Evolutionary conservation across 2,329 filamentous ascomycete genomes (phyloP).

Genomic region (Hysterium pulicare): DNA sequence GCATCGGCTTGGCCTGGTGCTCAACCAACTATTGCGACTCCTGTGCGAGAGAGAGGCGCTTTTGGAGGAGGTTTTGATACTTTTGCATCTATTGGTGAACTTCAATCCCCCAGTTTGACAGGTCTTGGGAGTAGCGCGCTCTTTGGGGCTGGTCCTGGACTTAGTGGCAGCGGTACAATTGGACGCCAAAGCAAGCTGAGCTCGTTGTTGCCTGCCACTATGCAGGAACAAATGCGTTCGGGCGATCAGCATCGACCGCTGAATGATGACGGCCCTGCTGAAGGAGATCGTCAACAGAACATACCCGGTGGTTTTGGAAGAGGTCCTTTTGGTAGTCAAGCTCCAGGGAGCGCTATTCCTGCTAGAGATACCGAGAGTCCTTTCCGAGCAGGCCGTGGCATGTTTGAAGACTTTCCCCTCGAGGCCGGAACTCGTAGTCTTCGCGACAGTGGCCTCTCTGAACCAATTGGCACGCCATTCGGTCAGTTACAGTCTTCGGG

Average conservation of each 20-base stretch:
- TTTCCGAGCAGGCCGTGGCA: conserved; percentile 34
- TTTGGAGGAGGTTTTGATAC: conserved; percentile 51
- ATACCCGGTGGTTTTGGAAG: conserved; percentile 67
- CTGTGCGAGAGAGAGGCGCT: conserved; percentile 55
- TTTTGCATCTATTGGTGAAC: conserved; percentile 72
- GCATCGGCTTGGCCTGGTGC: conserved; percentile 61
- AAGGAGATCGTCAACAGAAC: conserved; percentile 35
- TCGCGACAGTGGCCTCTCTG: conserved; percentile 8
- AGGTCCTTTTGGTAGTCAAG: conserved; percentile 49
- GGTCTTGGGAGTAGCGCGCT: conserved; percentile 61
- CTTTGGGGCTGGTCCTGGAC: conserved; percentile 61
- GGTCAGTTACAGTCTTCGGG: conserved; percentile 17
- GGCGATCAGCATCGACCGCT: conserved; percentile 42
- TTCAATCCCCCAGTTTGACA: conserved; percentile 70
- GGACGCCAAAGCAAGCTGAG: conserved; percentile 78
- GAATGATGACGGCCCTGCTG: conserved; percentile 56
- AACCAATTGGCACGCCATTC: conserved; percentile 23
- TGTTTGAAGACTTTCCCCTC: conserved; percentile 38
- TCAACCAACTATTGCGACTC: conserved; percentile 72
- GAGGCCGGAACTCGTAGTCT: conserved; percentile 12
- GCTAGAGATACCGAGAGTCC: conserved; percentile 41
- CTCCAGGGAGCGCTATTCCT: conserved; percentile 22
- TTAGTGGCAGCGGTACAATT: conserved; percentile 61
- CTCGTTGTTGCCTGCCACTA: conserved; percentile 79
- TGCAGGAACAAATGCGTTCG: conserved; percentile 85